Conservation (phyloP, 768 basidiomycete genomes). For the Plicaturopsis crispa region DNA sequence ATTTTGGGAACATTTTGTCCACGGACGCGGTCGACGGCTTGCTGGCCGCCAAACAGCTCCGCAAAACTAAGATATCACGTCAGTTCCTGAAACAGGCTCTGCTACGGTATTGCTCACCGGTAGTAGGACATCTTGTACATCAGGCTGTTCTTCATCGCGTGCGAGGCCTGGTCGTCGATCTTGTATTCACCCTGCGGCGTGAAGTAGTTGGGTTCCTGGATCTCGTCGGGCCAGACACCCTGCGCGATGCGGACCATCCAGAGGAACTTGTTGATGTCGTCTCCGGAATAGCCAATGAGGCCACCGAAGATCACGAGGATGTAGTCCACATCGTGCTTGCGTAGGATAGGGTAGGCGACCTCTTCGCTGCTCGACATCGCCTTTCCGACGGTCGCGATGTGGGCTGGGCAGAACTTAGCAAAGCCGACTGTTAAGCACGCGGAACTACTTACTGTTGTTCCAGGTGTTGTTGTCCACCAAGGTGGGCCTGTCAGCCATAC, state of each 20-base stretch:
- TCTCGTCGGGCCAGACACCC: constrained; percentile 97
- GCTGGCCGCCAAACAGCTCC: constrained; percentile 76
- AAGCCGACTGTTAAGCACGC: not conserved
- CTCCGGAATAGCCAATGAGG: constrained; percentile 92
- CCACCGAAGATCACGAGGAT: constrained; percentile 97
- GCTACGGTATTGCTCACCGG: constrained; percentile 48
- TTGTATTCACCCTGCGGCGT: constrained; percentile 89
- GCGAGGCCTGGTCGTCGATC: constrained; percentile 77
- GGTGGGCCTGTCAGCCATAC: constrained; percentile 95
- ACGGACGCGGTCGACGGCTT: constrained; percentile 82
- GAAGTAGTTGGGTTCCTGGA: constrained; percentile 93
- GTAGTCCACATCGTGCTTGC: constrained; percentile 97
- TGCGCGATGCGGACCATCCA: constrained; percentile 98
- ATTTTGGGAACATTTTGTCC: constrained; percentile 70
- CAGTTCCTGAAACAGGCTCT: too few species aligned
- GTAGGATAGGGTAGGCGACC: constrained; percentile 92
- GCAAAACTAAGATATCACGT: constrained; percentile 48
- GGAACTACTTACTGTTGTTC: constrained; percentile 83
- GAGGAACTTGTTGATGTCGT: constrained; percentile 99
- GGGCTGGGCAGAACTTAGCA: constrained; percentile 43
- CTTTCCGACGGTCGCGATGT: constrained; percentile 98
- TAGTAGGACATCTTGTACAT: constrained; percentile 99
- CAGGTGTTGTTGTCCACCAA: constrained; percentile 99
- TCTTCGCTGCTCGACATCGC: constrained; percentile 95
- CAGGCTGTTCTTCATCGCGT: constrained; percentile 88